Evolutionary conservation across 2,329 filamentous ascomycete species (phyloP).

Genomic region (Trichoderma endophyticum): DNA sequence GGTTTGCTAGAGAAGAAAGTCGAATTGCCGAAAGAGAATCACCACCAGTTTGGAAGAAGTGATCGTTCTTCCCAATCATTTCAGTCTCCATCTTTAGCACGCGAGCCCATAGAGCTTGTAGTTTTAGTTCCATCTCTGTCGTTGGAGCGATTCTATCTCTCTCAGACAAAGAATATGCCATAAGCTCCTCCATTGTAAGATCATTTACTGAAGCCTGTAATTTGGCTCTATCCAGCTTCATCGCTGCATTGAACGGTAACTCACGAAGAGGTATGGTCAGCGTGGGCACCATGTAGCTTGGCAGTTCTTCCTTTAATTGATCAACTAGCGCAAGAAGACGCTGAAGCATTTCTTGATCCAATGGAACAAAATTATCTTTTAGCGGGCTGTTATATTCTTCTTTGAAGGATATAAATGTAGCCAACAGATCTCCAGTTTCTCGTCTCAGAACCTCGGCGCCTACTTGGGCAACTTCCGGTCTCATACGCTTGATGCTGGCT

Average conservation of each 20-base stretch:
- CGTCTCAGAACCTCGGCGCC: background rate
- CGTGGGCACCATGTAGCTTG: slow-evolving; percentile 36
- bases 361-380: background rate
- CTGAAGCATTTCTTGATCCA: background rate
- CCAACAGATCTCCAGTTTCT: background rate
- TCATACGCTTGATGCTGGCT: slow-evolving; percentile 2
- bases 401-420: slow-evolving; percentile 4
- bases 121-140: background rate
- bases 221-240: slow-evolving; percentile 20
- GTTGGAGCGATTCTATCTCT: slow-evolving; percentile 16
- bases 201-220: background rate
- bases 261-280: slow-evolving; percentile 27
- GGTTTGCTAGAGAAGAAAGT: slow-evolving; percentile 3
- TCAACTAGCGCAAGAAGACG: background rate
- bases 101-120: slow-evolving; percentile 1
- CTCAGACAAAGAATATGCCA: background rate
- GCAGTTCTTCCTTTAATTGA: slow-evolving; percentile 15
- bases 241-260: slow-evolving; percentile 19
- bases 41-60: slow-evolving; percentile 41
- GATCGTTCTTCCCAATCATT: slow-evolving; percentile 20
- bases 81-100: background rate
- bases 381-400: background rate
- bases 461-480: background rate
- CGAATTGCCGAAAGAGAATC: slow-evolving; percentile 35
- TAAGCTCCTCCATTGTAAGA: slow-evolving; percentile 2